Percentiles rank a stretch among this genome's conserved stretches.
phyloP scores from a whole-genome alignment of 352 stramenopile genomes.

The Plasmopara viticola region DNA sequence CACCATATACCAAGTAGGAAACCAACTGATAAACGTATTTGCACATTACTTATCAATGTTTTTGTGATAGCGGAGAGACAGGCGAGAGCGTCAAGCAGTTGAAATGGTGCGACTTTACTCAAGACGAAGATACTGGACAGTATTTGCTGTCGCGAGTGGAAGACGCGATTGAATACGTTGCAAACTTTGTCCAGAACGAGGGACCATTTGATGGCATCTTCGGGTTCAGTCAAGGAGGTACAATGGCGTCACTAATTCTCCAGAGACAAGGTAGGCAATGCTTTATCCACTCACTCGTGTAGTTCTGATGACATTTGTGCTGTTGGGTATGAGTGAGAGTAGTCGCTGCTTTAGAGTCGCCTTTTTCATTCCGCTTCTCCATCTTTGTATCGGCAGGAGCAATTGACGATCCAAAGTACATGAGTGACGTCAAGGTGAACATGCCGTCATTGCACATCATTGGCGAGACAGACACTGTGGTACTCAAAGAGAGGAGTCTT shows the following conservation, averaged over 20 bases:
- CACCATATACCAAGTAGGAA: conserved; percentile 39
- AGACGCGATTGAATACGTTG: conserved; percentile 65
- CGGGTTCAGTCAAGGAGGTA: conserved; percentile 79
- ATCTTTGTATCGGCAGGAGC: conserved; percentile 65
- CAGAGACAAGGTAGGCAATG: conserved; percentile 48
- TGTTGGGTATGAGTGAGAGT: conserved; percentile 8
- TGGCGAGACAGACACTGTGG: conserved; percentile 67
- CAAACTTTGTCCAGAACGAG: conserved; percentile 49
- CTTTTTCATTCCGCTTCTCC: conserved; percentile 62
- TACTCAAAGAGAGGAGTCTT: conserved; percentile 50
- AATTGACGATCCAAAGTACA: conserved; percentile 38
- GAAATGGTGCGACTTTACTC: conserved; percentile 68
- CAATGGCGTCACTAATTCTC: conserved; percentile 59
- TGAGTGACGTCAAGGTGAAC: conserved; percentile 34
- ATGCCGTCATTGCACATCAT: conserved; percentile 80
- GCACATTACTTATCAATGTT: conserved; percentile 3
- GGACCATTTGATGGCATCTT: conserved; percentile 84
- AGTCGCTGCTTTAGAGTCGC: conserved; percentile 33
- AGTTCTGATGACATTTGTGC: background rate
- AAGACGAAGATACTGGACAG: conserved; percentile 35
- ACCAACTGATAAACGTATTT: background rate
- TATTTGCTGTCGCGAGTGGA: conserved; percentile 43
- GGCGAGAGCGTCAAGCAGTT: conserved; percentile 51
- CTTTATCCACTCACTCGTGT: background rate
- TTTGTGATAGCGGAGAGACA: conserved; percentile 14